Evolutionary conservation across 1,284 basidiomycete species (phyloP).

Genomic region (Lentinus polychrous): DNA sequence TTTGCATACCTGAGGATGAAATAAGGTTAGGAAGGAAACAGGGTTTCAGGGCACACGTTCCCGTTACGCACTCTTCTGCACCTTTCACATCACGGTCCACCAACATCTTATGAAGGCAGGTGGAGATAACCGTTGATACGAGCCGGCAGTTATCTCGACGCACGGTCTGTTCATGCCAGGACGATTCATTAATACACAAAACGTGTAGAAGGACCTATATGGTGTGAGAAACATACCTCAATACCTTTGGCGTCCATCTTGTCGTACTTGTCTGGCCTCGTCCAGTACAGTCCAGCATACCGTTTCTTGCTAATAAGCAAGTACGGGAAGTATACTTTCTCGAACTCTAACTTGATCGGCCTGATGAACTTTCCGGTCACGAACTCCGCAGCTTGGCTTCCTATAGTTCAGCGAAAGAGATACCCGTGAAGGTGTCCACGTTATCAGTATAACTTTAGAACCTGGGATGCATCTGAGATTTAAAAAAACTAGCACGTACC

Average conservation of each 20-base stretch:
- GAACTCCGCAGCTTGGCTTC: constrained; percentile 90
- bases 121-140: constrained; percentile 94
- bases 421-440: too few relatives aligned
- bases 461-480: not conserved
- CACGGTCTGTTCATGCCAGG: constrained; percentile 61
- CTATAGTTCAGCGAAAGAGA: constrained; percentile 42
- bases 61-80: constrained; percentile 68
- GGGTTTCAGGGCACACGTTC: not conserved
- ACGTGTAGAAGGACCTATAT: not conserved
- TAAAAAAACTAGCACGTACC: constrained; percentile 39
- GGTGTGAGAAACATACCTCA: constrained; percentile 55
- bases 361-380: constrained; percentile 88
- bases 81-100: constrained; percentile 90
- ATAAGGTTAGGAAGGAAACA: not conserved
- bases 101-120: constrained; percentile 93
- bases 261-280: constrained; percentile 86
- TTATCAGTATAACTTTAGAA: too few relatives aligned
- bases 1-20: constrained; percentile 71
- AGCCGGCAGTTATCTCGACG: constrained; percentile 94
- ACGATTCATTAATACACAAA: too few relatives aligned
- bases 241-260: constrained; percentile 99
- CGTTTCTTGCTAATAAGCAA: constrained; percentile 96
- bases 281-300: constrained; percentile 97
- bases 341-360: constrained; percentile 96
- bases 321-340: constrained; percentile 97